Evolutionary conservation across 805 yeast species (phyloP).

Genomic region (Yarrowia keelungensis): DNA sequence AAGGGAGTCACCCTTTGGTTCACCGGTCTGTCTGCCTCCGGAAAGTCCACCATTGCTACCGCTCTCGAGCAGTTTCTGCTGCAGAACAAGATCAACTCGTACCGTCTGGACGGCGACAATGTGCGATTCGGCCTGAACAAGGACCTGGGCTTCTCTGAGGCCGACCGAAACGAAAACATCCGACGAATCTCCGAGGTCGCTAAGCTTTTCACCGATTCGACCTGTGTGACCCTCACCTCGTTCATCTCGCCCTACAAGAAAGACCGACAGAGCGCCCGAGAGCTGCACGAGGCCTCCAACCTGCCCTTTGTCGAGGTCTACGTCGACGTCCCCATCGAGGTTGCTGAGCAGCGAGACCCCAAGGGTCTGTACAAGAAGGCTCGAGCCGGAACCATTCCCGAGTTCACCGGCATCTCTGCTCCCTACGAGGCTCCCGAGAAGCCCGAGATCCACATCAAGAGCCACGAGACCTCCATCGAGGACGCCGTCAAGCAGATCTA

Average conservation of each 20-base stretch:
- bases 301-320: slow-evolving; percentile 89
- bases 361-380: slow-evolving; percentile 97
- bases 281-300: slow-evolving; percentile 74
- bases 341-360: slow-evolving; percentile 97
- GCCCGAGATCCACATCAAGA: slow-evolving; percentile 83
- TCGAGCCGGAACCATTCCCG: slow-evolving; percentile 90
- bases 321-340: slow-evolving; percentile 91
- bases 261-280: slow-evolving; percentile 86
- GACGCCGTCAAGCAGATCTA: slow-evolving; percentile 77
- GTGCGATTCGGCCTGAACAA: slow-evolving; percentile 93
- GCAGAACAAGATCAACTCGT: slow-evolving; percentile 71
- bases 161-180: slow-evolving; percentile 92
- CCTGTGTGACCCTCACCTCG: slow-evolving; percentile 84
- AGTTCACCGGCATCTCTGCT: slow-evolving; percentile 94
- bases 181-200: slow-evolving; percentile 95
- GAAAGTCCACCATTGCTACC: slow-evolving; percentile 93
- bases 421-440: slow-evolving; percentile 91
- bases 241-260: slow-evolving; percentile 89
- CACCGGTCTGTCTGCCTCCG: slow-evolving; percentile 94
- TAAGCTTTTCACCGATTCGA: slow-evolving; percentile 92
- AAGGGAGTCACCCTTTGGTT: slow-evolving; percentile 92
- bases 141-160: slow-evolving; percentile 90
- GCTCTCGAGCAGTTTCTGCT: slow-evolving; percentile 86
- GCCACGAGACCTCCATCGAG: slow-evolving; percentile 75
- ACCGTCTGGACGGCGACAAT: slow-evolving; percentile 92